Evolutionary conservation across 1,284 basidiomycete genomes (phyloP).

Genomic region (Amylostereum areolatum): DNA sequence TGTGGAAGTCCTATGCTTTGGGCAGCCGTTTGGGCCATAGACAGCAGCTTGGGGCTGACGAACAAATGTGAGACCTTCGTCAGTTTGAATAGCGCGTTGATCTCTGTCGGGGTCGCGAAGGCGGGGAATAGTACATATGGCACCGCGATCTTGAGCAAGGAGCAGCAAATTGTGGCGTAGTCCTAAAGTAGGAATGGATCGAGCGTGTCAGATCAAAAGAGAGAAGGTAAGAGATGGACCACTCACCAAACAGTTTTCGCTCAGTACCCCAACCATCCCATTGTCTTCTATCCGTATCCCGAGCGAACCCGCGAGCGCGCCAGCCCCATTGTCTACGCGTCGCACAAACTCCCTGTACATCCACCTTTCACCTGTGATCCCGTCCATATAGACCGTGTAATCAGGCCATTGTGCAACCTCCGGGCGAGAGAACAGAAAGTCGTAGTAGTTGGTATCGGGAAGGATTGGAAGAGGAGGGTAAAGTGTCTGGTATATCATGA

Average conservation of each 20-base stretch:
- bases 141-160: conserved; percentile 48
- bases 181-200: conserved; percentile 38
- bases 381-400: conserved; percentile 52
- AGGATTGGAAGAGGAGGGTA: conserved; percentile 29
- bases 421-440: conserved; percentile 48
- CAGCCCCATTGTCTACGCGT: conserved; percentile 47
- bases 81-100: conserved; percentile 48
- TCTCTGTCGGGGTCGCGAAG: conserved; percentile 62
- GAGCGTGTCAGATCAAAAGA: neutral
- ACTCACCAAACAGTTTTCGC: conserved; percentile 61
- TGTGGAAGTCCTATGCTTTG: conserved; percentile 43
- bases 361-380: conserved; percentile 39
- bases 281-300: conserved; percentile 38
- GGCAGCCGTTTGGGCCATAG: conserved; percentile 43
- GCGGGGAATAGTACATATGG: conserved; percentile 61
- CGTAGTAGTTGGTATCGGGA: conserved; percentile 49
- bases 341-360: conserved; percentile 44
- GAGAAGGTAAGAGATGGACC: neutral
- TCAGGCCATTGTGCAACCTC: conserved; percentile 48
- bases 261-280: conserved; percentile 63
- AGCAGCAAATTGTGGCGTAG: conserved; percentile 51
- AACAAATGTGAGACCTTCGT: conserved; percentile 56
- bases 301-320: conserved; percentile 56
- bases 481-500: conserved; percentile 22
- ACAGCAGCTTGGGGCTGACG: conserved; percentile 47